These are phyloP conservation scores for Picochlorum sp. DNA, from an alignment of 139 green algal genomes.

Conservation along the genomic window DNA sequence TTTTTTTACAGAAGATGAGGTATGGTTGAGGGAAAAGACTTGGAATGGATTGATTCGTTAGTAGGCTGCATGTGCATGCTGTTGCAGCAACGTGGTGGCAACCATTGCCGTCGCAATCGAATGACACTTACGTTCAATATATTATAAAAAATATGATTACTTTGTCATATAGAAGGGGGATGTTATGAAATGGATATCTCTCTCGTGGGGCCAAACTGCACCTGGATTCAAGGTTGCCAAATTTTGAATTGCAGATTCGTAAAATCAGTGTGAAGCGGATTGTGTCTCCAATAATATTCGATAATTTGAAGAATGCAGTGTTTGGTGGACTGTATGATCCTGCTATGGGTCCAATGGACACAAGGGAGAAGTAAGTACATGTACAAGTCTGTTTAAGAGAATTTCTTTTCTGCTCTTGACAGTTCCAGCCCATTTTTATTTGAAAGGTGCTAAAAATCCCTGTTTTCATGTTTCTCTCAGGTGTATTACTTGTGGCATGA, in stretches of 20 bases:
- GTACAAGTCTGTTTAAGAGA: neutral
- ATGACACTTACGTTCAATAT: too few species aligned
- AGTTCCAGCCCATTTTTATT: neutral
- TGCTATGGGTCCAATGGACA: conserved; percentile 75
- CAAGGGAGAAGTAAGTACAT: conserved; percentile 31
- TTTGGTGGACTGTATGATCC: conserved; percentile 82
- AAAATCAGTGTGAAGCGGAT: conserved; percentile 82
- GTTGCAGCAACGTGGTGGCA: too few species aligned
- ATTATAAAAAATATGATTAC: neutral
- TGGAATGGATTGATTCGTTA: neutral
- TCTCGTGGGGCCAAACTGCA: neutral
- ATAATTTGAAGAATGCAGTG: conserved; percentile 67
- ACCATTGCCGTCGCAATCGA: too few species aligned
- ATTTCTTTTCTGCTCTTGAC: neutral
- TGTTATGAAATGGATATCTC: neutral
- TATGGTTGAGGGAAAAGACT: conserved; percentile 6
- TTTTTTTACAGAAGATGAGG: conserved; percentile 87
- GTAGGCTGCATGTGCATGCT: neutral
- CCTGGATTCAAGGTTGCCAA: neutral
- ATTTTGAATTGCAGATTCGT: conserved; percentile 58
- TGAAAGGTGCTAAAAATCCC: neutral
- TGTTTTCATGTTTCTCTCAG: too few species aligned
- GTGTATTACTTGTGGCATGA: conserved; percentile 83
- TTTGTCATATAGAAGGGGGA: neutral
- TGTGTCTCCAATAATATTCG: conserved; percentile 65